Percentiles rank a stretch among this genome's conserved stretches.
Conservation (phyloP, 495 filamentous ascomycete species). For the Daldinia decipiens region DNA sequence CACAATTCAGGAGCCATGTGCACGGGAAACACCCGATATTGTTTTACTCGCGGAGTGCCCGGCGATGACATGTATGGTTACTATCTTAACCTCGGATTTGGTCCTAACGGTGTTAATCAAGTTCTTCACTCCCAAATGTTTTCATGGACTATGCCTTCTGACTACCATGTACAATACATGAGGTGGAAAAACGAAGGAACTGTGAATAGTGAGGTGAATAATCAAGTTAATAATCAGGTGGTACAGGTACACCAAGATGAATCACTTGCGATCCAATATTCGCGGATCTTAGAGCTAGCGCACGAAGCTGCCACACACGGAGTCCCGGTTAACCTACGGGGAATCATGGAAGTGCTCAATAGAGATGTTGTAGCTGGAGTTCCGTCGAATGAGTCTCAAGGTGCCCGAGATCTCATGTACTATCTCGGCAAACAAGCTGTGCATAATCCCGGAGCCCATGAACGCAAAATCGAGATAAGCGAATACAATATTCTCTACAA, state of each 20-base stretch:
- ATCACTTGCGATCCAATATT: not conserved
- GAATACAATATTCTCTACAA: not conserved
- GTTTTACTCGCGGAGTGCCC: not conserved
- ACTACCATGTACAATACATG: constrained; percentile 17
- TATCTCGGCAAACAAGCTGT: not conserved
- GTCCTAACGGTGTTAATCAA: constrained; percentile 6
- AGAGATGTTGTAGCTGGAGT: not conserved
- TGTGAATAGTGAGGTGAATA: not conserved
- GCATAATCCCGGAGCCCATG: not conserved
- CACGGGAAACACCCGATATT: not conserved
- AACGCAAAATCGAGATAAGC: not conserved
- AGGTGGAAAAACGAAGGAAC: not conserved
- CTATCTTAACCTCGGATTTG: constrained; percentile 14
- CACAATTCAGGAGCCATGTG: not conserved
- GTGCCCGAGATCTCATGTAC: not conserved
- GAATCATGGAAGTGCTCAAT: not conserved
- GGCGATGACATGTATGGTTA: constrained; percentile 22
- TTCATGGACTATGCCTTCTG: not conserved
- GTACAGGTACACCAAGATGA: not conserved
- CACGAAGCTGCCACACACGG: not conserved
- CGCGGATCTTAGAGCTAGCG: not conserved
- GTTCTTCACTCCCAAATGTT: not conserved
- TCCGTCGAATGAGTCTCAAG: constrained; percentile 1
- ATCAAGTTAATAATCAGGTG: too few relatives aligned
- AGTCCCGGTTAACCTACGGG: not conserved